A percentile compares a stretch with the other conserved stretches of the same genome.
phyloP scores from a whole-genome alignment of 345 rosid species.

The Arabidopsis thaliana region DNA sequence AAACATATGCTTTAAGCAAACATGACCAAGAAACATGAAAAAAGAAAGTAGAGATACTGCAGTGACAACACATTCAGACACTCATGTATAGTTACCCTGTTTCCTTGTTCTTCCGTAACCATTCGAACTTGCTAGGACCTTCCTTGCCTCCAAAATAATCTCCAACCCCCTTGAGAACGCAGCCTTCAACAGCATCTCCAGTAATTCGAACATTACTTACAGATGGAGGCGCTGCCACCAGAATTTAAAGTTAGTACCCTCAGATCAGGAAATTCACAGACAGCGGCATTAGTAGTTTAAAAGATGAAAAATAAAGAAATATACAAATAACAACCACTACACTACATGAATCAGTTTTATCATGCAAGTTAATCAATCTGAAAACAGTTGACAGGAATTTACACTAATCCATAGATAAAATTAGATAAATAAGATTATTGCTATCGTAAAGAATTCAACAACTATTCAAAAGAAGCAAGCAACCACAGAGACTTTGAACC shows the following conservation, averaged over 20 bases:
- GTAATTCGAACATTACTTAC: slow-evolving; percentile 69
- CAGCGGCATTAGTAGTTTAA: background rate
- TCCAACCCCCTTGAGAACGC: slow-evolving; percentile 75
- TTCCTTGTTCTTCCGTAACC: slow-evolving; percentile 80
- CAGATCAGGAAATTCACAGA: background rate
- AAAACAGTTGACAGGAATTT: background rate
- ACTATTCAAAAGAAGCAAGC: slow-evolving; percentile 18
- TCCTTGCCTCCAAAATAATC: slow-evolving; percentile 97
- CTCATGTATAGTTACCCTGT: slow-evolving; percentile 58
- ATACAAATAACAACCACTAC: slow-evolving; percentile 5
- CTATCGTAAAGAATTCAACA: slow-evolving; percentile 10
- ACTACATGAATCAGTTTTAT: slow-evolving; percentile 9
- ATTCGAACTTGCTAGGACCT: slow-evolving; percentile 97
- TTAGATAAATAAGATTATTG: slow-evolving; percentile 8
- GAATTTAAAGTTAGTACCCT: slow-evolving; percentile 35
- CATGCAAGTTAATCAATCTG: slow-evolving; percentile 8
- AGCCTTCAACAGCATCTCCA: slow-evolving; percentile 90
- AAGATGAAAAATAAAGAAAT: background rate
- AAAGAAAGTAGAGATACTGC: slow-evolving; percentile 19
- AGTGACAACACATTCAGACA: slow-evolving; percentile 14
- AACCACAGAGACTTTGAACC: slow-evolving; percentile 24
- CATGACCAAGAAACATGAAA: slow-evolving; percentile 20
- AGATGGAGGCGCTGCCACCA: slow-evolving; percentile 88
- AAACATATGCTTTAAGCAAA: slow-evolving; percentile 24
- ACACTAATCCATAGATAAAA: slow-evolving; percentile 9